Conservation (phyloP, 1,139 yeast genomes). For the Candida sanyaensis region DNA sequence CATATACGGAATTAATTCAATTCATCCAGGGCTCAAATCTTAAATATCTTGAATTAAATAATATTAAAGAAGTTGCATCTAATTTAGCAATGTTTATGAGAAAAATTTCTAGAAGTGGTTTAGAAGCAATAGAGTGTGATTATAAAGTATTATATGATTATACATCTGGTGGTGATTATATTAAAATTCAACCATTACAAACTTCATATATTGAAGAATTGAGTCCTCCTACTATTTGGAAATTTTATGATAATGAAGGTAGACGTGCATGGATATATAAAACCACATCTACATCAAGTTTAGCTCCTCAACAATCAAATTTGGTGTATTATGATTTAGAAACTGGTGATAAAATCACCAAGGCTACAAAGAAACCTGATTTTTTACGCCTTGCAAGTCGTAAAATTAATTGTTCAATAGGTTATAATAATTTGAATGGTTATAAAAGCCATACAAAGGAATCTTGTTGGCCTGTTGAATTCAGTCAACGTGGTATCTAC, state of each 20-base stretch:
- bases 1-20: slow-evolving; percentile 49
- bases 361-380: slow-evolving; percentile 56
- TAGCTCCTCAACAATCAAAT: slow-evolving; percentile 16
- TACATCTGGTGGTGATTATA: slow-evolving; percentile 36
- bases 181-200: slow-evolving; percentile 32
- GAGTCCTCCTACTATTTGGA: slow-evolving; percentile 46
- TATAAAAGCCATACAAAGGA: slow-evolving; percentile 30
- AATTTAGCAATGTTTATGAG: slow-evolving; percentile 28
- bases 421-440: slow-evolving; percentile 44
- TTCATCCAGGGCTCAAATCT: slow-evolving; percentile 40
- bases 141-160: slow-evolving; percentile 41
- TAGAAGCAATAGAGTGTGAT: slow-evolving; percentile 42
- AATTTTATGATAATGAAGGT: slow-evolving; percentile 61
- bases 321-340: slow-evolving; percentile 59
- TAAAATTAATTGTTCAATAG: slow-evolving; percentile 60
- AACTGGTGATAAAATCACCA: slow-evolving; percentile 65
- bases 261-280: slow-evolving; percentile 83
- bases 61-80: slow-evolving; percentile 31
- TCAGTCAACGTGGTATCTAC: slow-evolving; percentile 69
- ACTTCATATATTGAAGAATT: slow-evolving; percentile 27
- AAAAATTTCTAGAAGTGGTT: slow-evolving; percentile 27
- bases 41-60: slow-evolving; percentile 40
- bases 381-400: slow-evolving; percentile 65
- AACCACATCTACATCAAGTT: slow-evolving; percentile 13
- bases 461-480: slow-evolving; percentile 60